Evolutionary conservation across 1,284 basidiomycete species (phyloP), one percentile per base, ranked within the genome.

Genomic region (Phaffia rhodozyma): DNA sequence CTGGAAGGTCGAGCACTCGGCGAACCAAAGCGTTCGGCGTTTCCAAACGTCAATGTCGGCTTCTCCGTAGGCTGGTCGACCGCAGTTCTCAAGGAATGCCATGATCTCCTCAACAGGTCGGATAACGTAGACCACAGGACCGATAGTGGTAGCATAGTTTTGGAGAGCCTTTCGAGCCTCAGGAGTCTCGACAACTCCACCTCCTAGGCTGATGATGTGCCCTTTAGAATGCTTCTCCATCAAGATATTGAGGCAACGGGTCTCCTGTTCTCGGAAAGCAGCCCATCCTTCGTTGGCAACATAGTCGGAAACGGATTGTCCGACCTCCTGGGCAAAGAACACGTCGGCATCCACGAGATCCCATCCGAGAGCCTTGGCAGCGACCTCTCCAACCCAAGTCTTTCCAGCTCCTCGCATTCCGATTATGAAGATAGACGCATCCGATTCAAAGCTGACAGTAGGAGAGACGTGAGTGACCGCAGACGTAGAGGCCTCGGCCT

Each of bases 331-430:
- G 69, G 85, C 84, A 72, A 97, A 91, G 70, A 83, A 83, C 9
- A 78, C 78, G 72, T 99, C 94, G 34, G 92, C 92, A 71, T 99
- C 96, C 69, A 94, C 76, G 73, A 89, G 88, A 1, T 83, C 80
- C 78, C 91, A 88, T 1, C 80, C 81, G 6, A 97, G 81, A 0
- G 84, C 79, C 18, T 81, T 77, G 1, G 91, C 86, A 7, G 89
- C 91, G 48, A 91, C 79, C 61, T 82, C 79, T 25, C 93, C 91
- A 66, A 97, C 82, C 76, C 86, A 87, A 1, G 89, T 90, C 80
- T 98, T 98, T 62, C 96, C 94, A 0, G 91, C 89, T 5, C 94
- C 94, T 47, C 94, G 87, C 94, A 99, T 97, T 50, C 94, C 93
- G 63, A 94, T 87, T 69, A 97, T 78, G 65, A 97, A 77, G 67